Percentiles rank a stretch among this genome's conserved stretches.
Evolutionary conservation across 495 filamentous ascomycete species (phyloP).

Genomic region (Penicillium cinerascens): DNA sequence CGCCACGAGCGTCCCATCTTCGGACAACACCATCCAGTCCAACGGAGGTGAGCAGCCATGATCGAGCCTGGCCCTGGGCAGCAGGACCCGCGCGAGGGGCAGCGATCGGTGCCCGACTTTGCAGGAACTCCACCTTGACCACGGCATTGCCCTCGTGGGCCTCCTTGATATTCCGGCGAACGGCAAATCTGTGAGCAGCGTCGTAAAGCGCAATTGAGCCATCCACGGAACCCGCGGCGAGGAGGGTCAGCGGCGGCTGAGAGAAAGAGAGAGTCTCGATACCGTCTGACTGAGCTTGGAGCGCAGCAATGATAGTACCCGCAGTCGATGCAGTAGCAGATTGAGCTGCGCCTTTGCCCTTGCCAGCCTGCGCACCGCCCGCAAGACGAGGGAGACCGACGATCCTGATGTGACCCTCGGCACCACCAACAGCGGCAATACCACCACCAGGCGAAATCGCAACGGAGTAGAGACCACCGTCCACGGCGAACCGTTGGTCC

Average conservation of each 20-base stretch:
- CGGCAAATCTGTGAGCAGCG: constrained; percentile 73
- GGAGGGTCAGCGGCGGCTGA: constrained; percentile 64
- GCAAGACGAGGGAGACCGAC: constrained; percentile 75
- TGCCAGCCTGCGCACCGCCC: constrained; percentile 28
- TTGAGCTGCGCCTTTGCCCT: constrained; percentile 34
- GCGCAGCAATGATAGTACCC: constrained; percentile 72
- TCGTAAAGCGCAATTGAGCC: constrained; percentile 88
- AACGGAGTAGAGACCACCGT: constrained; percentile 85
- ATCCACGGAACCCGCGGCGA: constrained; percentile 89
- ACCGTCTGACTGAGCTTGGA: constrained; percentile 70
- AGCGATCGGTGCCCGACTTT: constrained; percentile 29
- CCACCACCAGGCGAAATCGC: constrained; percentile 73
- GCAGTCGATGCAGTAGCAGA: constrained; percentile 56
- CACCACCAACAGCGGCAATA: constrained; percentile 83
- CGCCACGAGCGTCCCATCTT: constrained; percentile 82
- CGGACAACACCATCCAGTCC: constrained; percentile 86
- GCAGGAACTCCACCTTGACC: constrained; percentile 88
- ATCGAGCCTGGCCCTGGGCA: constrained; percentile 29
- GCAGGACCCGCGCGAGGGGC: constrained; percentile 24
- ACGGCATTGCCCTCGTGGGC: constrained; percentile 79
- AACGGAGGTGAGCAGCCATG: constrained; percentile 70
- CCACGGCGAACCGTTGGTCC: constrained; percentile 88
- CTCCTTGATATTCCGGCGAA: constrained; percentile 71
- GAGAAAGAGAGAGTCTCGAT: constrained; percentile 88
- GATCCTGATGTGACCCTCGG: constrained; percentile 75